phyloP scores from a whole-genome alignment of 2,329 filamentous ascomycete genomes.

The Ascochyta fabae region DNA sequence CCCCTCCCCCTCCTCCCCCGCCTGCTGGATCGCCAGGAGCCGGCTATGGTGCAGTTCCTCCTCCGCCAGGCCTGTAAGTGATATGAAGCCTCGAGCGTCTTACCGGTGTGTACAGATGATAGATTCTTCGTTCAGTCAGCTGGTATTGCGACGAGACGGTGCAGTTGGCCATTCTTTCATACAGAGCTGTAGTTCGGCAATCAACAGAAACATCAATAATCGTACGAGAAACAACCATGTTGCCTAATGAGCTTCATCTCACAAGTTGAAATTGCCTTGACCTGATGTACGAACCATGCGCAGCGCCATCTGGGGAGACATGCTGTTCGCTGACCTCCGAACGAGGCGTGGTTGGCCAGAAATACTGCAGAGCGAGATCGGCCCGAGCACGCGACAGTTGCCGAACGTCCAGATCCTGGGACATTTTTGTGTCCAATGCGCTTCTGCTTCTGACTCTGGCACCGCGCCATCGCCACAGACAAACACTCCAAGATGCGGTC shows the following conservation, averaged over 20 bases:
- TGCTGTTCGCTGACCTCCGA: constrained; percentile 22
- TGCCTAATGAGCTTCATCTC: neutral
- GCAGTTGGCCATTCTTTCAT: neutral
- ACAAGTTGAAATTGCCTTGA: too few relatives aligned
- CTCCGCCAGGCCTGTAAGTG: constrained; percentile 26
- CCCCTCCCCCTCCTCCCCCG: constrained; percentile 43
- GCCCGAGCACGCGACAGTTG: neutral
- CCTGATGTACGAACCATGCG: too few relatives aligned
- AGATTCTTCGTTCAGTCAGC: neutral
- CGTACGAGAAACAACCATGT: neutral
- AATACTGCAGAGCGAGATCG: constrained; percentile 22
- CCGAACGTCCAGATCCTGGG: constrained; percentile 12
- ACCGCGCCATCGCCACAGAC: constrained; percentile 26
- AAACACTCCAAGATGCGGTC: constrained; percentile 41
- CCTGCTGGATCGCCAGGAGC: constrained; percentile 43
- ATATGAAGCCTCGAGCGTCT: constrained; percentile 17
- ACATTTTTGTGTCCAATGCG: constrained; percentile 36
- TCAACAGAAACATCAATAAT: neutral
- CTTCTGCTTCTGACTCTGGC: constrained; percentile 13
- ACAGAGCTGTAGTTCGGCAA: neutral
- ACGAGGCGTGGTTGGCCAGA: constrained; percentile 32
- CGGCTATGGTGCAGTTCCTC: constrained; percentile 42
- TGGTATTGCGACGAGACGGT: neutral
- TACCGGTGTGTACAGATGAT: constrained; percentile 6
- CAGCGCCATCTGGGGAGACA: neutral